These are phyloP conservation scores for Aspergillus olivimuriae DNA, from an alignment of 495 filamentous ascomycete species.

Conservation along the genomic window DNA sequence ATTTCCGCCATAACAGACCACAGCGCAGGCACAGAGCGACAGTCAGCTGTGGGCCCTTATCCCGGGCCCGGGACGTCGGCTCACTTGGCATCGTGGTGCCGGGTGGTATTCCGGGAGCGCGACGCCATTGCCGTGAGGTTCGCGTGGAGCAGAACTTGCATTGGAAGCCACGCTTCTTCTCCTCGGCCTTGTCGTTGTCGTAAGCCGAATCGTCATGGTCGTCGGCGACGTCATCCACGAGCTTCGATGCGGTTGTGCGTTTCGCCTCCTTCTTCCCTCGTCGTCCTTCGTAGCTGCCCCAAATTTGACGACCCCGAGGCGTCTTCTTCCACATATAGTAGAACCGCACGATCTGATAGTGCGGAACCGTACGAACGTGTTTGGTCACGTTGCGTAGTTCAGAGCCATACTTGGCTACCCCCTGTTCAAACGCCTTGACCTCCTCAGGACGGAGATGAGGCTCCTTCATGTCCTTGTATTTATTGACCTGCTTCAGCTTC, in stretches of 20 bases:
- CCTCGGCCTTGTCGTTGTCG: slow-evolving; percentile 76
- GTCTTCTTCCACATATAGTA: slow-evolving; percentile 99
- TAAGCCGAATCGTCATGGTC: slow-evolving; percentile 95
- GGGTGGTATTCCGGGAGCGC: slow-evolving; percentile 70
- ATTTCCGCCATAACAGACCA: slow-evolving; percentile 86
- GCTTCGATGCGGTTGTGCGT: slow-evolving; percentile 54
- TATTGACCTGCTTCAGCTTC: slow-evolving; percentile 57
- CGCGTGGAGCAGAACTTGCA: slow-evolving; percentile 90
- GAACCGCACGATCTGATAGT: slow-evolving; percentile 76
- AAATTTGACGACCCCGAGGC: slow-evolving; percentile 73
- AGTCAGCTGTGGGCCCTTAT: slow-evolving; percentile 70
- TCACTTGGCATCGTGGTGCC: slow-evolving; percentile 69
- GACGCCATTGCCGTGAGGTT: slow-evolving; percentile 81
- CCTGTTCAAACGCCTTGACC: slow-evolving; percentile 86
- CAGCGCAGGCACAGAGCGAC: slow-evolving; percentile 86
- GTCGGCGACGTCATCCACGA: slow-evolving; percentile 89
- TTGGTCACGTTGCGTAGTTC: slow-evolving; percentile 78
- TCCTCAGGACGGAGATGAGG: slow-evolving; percentile 75
- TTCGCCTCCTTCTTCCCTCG: slow-evolving; percentile 82
- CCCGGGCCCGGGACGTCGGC: slow-evolving; percentile 52
- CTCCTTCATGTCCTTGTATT: slow-evolving; percentile 74
- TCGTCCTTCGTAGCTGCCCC: slow-evolving; percentile 79
- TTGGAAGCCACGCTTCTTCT: slow-evolving; percentile 74
- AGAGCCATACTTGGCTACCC: slow-evolving; percentile 82
- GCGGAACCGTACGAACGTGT: slow-evolving; percentile 67